Conservation (phyloP, 192 early-diverging fungal genomes). For the Obelidium mucronatum region DNA sequence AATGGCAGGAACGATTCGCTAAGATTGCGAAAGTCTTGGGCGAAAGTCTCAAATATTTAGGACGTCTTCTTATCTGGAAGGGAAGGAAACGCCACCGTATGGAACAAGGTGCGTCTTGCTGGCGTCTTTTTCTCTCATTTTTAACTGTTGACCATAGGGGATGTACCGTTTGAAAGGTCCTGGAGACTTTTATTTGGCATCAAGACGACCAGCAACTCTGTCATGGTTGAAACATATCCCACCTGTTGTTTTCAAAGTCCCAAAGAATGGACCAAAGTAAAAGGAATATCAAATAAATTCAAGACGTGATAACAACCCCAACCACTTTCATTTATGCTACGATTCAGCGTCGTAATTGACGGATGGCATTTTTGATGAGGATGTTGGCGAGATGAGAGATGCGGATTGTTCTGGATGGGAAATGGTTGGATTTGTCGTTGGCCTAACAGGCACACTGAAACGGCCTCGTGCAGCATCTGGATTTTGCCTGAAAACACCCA, state of each 20-base stretch:
- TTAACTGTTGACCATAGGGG: background rate
- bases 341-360: background rate
- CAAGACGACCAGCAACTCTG: constrained; percentile 55
- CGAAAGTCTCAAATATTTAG: background rate
- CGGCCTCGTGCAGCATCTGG: background rate
- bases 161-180: constrained; percentile 58
- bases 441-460: background rate
- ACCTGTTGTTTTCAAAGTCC: constrained; percentile 7
- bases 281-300: background rate
- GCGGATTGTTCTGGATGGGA: background rate
- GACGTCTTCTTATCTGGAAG: constrained; percentile 16
- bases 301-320: too few species aligned
- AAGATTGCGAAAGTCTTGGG: background rate
- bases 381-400: background rate
- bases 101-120: background rate
- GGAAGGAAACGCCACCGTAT: background rate
- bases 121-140: background rate
- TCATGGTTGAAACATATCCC: constrained; percentile 20
- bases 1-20: background rate
- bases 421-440: too few species aligned
- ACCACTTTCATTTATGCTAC: too few species aligned
- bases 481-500: background rate
- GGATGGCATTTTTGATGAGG: background rate
- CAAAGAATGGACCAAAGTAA: background rate
- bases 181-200: constrained; percentile 70